phyloP scores from a whole-genome alignment of 108 stramenopile species.

The Skeletonema grethae region DNA sequence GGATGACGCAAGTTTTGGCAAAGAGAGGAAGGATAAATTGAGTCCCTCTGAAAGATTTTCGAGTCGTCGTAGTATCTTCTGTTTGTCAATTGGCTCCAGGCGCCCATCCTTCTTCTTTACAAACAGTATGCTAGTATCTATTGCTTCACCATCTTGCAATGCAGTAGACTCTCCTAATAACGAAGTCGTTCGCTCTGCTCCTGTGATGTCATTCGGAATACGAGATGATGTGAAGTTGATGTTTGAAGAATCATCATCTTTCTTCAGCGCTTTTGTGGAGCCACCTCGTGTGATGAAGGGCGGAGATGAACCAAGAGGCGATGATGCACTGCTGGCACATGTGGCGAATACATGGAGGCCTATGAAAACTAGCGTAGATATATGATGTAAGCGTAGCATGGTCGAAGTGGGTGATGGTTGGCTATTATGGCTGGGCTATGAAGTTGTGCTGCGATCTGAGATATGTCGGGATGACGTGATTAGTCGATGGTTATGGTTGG shows the following conservation, averaged over 20 bases:
- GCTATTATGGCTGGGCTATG: too few species aligned
- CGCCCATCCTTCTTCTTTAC: conserved; percentile 6
- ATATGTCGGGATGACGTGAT: too few species aligned
- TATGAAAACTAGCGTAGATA: background rate
- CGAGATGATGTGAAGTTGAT: background rate
- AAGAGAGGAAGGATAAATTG: conserved; percentile 47
- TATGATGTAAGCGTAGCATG: background rate
- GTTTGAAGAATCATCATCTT: background rate
- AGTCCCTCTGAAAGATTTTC: conserved; percentile 49
- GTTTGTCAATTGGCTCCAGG: conserved; percentile 4
- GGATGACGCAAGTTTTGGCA: conserved; percentile 57
- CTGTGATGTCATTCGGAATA: background rate
- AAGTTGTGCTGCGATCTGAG: too few species aligned
- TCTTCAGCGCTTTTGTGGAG: conserved; percentile 6
- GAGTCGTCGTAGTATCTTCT: conserved; percentile 51
- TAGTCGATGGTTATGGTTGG: too few species aligned
- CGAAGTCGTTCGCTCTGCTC: background rate
- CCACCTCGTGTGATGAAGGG: background rate
- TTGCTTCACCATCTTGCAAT: background rate
- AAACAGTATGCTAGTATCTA: background rate
- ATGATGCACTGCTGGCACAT: background rate
- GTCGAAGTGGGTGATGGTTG: background rate
- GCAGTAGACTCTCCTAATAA: conserved; percentile 1
- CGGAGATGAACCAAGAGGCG: background rate
- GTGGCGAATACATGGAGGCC: background rate